phyloP scores from a whole-genome alignment of 148 eudicot species.

The Arbutus unedo region DNA sequence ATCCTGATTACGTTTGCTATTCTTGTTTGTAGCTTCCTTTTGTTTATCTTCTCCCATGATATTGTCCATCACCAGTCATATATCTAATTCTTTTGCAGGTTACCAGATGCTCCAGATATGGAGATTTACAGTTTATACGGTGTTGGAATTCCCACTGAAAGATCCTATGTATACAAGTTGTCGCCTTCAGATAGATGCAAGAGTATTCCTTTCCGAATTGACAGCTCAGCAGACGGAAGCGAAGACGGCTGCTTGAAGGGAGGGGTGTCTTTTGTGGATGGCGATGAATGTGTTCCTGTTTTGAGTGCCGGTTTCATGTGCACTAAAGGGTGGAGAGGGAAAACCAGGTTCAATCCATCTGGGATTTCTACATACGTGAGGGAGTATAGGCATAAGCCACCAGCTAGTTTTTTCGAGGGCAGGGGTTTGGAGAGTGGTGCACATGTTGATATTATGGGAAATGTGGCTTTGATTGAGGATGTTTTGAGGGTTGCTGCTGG shows the following conservation, averaged over 20 bases:
- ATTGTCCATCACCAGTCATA: not conserved
- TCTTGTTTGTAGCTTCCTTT: not conserved
- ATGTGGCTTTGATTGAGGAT: slow-evolving; percentile 44
- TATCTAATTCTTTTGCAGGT: slow-evolving; percentile 19
- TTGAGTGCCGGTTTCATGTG: slow-evolving; percentile 49
- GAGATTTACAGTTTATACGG: slow-evolving; percentile 44
- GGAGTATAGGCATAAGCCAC: slow-evolving; percentile 46
- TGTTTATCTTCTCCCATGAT: not conserved
- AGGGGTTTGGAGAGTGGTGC: slow-evolving; percentile 46
- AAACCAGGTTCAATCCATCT: slow-evolving; percentile 46
- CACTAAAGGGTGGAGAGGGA: slow-evolving; percentile 51
- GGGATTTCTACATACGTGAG: slow-evolving; percentile 34
- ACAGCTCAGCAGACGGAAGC: slow-evolving; percentile 40
- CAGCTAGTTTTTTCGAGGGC: slow-evolving; percentile 38
- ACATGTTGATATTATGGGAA: slow-evolving; percentile 52
- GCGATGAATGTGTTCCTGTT: slow-evolving; percentile 46
- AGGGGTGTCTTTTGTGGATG: slow-evolving; percentile 43
- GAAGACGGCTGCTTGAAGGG: slow-evolving; percentile 34
- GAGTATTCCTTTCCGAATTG: slow-evolving; percentile 45
- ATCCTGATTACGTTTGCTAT: not conserved
- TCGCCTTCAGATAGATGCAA: slow-evolving; percentile 34
- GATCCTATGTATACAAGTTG: slow-evolving; percentile 49
- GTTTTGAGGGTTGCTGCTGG: slow-evolving; percentile 43
- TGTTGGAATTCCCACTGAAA: slow-evolving; percentile 47
- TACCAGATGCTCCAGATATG: slow-evolving; percentile 54